Conservation (phyloP, 1,284 basidiomycete genomes). For the Boletellus deceptivus region DNA sequence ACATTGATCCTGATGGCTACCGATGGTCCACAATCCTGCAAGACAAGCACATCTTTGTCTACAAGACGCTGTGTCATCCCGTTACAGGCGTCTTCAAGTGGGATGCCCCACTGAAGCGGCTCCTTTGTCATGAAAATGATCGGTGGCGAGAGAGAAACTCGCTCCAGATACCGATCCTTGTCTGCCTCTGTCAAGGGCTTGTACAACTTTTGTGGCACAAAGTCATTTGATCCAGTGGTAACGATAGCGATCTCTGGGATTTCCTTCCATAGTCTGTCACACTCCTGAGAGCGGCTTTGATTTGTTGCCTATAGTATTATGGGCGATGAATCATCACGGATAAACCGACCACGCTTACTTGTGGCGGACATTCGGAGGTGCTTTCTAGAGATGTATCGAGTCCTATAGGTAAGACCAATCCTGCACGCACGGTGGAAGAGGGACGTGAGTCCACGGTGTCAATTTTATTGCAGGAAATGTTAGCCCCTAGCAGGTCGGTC, state of each 20-base stretch:
- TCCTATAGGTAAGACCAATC: not conserved
- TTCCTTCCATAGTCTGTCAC: slow-evolving; percentile 14
- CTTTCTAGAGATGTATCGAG: not conserved
- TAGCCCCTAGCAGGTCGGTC: not conserved
- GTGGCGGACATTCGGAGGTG: not conserved
- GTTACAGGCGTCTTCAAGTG: slow-evolving; percentile 48
- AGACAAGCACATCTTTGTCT: slow-evolving; percentile 54
- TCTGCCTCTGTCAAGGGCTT: slow-evolving; percentile 68
- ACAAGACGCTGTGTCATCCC: slow-evolving; percentile 39
- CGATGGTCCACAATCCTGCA: slow-evolving; percentile 63
- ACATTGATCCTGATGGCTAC: slow-evolving; percentile 61
- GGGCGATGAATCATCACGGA: not conserved
- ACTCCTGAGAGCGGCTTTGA: slow-evolving; percentile 14
- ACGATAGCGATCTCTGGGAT: slow-evolving; percentile 14
- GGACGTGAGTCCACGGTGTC: not conserved
- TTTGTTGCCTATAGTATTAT: slow-evolving; percentile 1
- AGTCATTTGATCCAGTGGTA: slow-evolving; percentile 35
- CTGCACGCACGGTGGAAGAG: not conserved
- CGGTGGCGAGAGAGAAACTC: slow-evolving; percentile 53
- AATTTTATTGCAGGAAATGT: slow-evolving; percentile 2
- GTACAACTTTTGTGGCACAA: slow-evolving; percentile 64
- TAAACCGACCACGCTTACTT: slow-evolving; percentile 5
- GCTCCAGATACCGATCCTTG: slow-evolving; percentile 66
- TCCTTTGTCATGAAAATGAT: slow-evolving; percentile 56
- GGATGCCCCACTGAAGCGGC: slow-evolving; percentile 55